Base-by-base conservation (phyloP, 192 early-diverging fungal species). In the Umbelopsis sp. region DNA sequence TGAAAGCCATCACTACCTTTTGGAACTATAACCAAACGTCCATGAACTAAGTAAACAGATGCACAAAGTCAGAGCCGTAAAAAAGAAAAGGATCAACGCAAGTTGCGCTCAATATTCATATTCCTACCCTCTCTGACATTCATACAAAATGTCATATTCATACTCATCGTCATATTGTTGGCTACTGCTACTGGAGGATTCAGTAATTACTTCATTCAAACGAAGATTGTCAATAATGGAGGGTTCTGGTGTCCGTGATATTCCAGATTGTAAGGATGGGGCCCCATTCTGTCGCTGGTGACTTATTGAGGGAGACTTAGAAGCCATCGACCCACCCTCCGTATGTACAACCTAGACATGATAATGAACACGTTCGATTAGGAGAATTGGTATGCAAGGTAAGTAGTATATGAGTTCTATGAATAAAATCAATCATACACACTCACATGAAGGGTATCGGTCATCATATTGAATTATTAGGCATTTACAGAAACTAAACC, bases 1-100 rank as follows among this genome's bases (percentile, higher is more conserved):
- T 22, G 6, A 45, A 29, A 65, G n/a, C 20, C 14, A 68, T 62
- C 0, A 29, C 29, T 80, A 76, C 41, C 81, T 81, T 53, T 87
- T 87, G 9, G 86, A 84, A 54, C 81, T 87, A 62, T 81, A 87
- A 53, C 83, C 71, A 74, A 81, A 50, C 69, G 72, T 16, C 79
- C 83, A 38, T 80, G 66, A 66, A 72, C 74, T 70, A 73, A 74
- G 16, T 75, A n/a, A n/a, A n/a, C n/a, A n/a, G n/a, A n/a, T n/a
- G n/a, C n/a, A n/a, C n/a, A n/a, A n/a, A n/a, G n/a, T n/a, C 17
- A 26, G 21, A 62, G 36, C 16, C n/a, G n/a, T n/a, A n/a, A 45
- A 65, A 49, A 21, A 47, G 43, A 65, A 47, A 34, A 4, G 24
- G 36, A 25, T 26, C 38, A 22, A 17, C 9, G 17, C 16, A 22